These are phyloP conservation scores for Pleomassaria siparia DNA, from an alignment of 2,329 filamentous ascomycete genomes.

Conservation along the genomic window DNA sequence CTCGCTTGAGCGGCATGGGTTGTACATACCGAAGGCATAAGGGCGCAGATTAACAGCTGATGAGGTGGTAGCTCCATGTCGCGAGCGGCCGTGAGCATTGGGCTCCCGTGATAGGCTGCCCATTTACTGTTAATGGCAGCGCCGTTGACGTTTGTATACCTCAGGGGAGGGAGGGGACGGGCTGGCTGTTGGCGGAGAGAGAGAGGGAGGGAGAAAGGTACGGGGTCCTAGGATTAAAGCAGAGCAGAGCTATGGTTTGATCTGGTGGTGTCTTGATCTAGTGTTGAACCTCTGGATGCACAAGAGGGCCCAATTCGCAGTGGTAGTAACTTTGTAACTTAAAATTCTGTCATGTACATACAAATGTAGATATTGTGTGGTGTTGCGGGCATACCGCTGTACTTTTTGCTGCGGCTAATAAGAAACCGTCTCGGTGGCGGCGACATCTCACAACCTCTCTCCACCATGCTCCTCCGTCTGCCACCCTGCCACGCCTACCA, in stretches of 20 bases:
- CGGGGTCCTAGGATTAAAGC: too few species aligned
- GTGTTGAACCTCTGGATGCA: background rate
- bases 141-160: conserved; percentile 14
- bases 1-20: conserved; percentile 19
- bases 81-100: conserved; percentile 6
- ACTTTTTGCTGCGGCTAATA: too few species aligned
- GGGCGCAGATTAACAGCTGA: conserved; percentile 19
- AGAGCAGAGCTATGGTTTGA: too few species aligned
- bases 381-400: conserved; percentile 4
- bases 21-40: conserved; percentile 18
- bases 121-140: conserved; percentile 20
- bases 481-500: too few species aligned
- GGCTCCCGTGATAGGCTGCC: conserved; percentile 10
- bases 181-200: too few species aligned
- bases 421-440: too few species aligned
- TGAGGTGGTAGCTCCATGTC: conserved; percentile 17
- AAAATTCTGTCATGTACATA: too few species aligned
- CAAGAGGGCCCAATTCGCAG: background rate
- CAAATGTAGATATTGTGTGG: too few species aligned
- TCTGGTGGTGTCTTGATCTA: too few species aligned
- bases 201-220: too few species aligned
- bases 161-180: conserved; percentile 28
- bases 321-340: background rate
- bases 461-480: conserved; percentile 25
- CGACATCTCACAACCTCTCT: conserved; percentile 19